phyloP scores from a whole-genome alignment of 2,329 filamentous ascomycete genomes.

The Coniochaeta sp. region DNA sequence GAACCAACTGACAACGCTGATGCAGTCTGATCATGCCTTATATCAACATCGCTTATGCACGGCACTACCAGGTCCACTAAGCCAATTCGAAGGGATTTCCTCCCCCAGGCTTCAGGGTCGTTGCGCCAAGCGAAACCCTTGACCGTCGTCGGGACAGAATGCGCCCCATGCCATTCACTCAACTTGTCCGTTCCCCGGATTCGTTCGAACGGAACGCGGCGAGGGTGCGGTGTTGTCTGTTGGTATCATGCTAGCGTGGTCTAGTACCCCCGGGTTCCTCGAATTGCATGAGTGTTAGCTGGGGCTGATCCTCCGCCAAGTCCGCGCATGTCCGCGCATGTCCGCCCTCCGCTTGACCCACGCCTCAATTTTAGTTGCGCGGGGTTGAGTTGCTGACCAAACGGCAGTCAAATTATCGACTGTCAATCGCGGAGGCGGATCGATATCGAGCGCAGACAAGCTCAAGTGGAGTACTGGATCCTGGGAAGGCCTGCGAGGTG shows the following conservation, averaged over 20 bases:
- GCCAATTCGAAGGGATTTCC: neutral
- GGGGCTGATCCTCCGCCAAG: neutral
- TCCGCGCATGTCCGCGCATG: neutral
- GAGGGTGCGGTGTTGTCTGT: too few relatives aligned
- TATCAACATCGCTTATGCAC: neutral
- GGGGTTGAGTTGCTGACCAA: neutral
- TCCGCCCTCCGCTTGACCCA: neutral
- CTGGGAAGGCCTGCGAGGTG: neutral
- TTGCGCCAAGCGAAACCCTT: too few relatives aligned
- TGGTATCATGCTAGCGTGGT: too few relatives aligned
- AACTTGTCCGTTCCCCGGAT: neutral
- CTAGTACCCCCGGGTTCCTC: neutral
- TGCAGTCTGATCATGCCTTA: slow-evolving; percentile 1
- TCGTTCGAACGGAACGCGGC: too few relatives aligned
- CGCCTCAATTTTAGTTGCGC: neutral
- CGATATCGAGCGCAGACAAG: neutral
- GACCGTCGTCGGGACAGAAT: neutral
- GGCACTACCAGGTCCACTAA: neutral
- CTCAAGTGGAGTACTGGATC: neutral
- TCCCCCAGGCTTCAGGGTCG: too few relatives aligned
- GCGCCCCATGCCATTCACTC: neutral
- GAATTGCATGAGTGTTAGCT: neutral
- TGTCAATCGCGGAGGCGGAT: neutral
- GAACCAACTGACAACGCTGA: neutral
- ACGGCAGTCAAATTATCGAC: neutral